These are phyloP conservation scores for Aspergillus japonicus DNA, from an alignment of 2,329 filamentous ascomycete species.

Conservation along the genomic window DNA sequence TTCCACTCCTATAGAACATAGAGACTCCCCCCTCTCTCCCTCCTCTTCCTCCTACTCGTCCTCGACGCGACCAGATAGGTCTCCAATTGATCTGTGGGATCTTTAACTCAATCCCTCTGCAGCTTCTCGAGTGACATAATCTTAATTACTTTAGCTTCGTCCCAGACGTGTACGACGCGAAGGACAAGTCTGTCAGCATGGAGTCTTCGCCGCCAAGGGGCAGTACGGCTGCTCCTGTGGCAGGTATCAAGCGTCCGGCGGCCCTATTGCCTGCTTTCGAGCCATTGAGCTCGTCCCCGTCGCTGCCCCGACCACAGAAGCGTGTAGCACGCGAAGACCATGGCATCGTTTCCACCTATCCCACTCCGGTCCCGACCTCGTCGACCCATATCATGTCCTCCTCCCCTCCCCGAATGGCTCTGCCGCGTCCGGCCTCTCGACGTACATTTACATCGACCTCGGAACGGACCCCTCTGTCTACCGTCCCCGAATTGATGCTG, in stretches of 20 bases:
- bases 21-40: slow-evolving; percentile 7
- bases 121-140: slow-evolving; percentile 1
- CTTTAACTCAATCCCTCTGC: slow-evolving; percentile 11
- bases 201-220: slow-evolving; percentile 43
- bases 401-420: slow-evolving; percentile 64
- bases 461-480: slow-evolving; percentile 78
- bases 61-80: slow-evolving; percentile 21
- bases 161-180: slow-evolving; percentile 4
- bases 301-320: slow-evolving; percentile 49
- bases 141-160: slow-evolving; percentile 1
- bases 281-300: slow-evolving; percentile 49
- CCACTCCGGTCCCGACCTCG: slow-evolving; percentile 89
- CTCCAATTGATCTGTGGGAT: slow-evolving; percentile 19
- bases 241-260: slow-evolving; percentile 48
- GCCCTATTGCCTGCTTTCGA: slow-evolving; percentile 52
- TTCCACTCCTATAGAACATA: slow-evolving; percentile 8
- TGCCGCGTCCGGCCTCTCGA: slow-evolving; percentile 55
- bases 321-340: slow-evolving; percentile 47
- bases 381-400: slow-evolving; percentile 88
- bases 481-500: slow-evolving; percentile 79
- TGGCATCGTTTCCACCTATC: slow-evolving; percentile 64
- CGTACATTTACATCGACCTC: slow-evolving; percentile 61
- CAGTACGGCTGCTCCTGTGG: slow-evolving; percentile 32
- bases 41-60: slow-evolving; percentile 8
- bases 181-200: slow-evolving; percentile 28